A percentile compares a stretch with the other conserved stretches of the same genome.
Evolutionary conservation across 1,139 yeast species (phyloP).

Genomic region (Geotrichum carabidarum): DNA sequence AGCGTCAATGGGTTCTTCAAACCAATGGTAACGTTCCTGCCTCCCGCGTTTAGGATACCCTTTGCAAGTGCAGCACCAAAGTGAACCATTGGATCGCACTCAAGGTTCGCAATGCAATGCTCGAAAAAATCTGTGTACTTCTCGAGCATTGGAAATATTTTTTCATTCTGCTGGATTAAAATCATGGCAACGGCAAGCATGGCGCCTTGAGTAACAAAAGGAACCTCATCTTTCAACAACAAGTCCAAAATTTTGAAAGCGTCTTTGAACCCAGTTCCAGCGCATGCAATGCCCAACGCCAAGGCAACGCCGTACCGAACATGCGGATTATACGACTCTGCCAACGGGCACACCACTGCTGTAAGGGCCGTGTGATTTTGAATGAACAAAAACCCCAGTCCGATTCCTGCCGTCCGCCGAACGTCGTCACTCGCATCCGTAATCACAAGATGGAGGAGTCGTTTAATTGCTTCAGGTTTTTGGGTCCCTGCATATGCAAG

Average conservation of each 20-base stretch:
- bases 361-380: conserved; percentile 93
- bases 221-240: conserved; percentile 86
- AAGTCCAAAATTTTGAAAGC: conserved; percentile 93
- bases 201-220: conserved; percentile 97
- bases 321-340: conserved; percentile 95
- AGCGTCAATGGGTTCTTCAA: conserved; percentile 84
- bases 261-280: conserved; percentile 83
- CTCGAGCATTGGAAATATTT: conserved; percentile 71
- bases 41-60: conserved; percentile 98
- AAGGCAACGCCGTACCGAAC: conserved; percentile 97
- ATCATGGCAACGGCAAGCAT: conserved; percentile 89
- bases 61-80: conserved; percentile 96
- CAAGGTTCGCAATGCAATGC: conserved; percentile 72
- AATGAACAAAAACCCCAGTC: conserved; percentile 82
- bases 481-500: conserved; percentile 97
- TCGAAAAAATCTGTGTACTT: conserved; percentile 69
- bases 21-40: conserved; percentile 88
- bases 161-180: conserved; percentile 88
- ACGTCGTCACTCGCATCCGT: conserved; percentile 96
- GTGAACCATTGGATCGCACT: conserved; percentile 93
- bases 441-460: conserved; percentile 85
- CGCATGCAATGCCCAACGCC: conserved; percentile 96
- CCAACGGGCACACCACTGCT: conserved; percentile 82
- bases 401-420: conserved; percentile 90
- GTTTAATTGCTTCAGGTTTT: conserved; percentile 77